A percentile compares a stretch with the other conserved stretches of the same genome.
Conservation (phyloP, 75 land plant species). For the Selaginella moellendorffii region DNA sequence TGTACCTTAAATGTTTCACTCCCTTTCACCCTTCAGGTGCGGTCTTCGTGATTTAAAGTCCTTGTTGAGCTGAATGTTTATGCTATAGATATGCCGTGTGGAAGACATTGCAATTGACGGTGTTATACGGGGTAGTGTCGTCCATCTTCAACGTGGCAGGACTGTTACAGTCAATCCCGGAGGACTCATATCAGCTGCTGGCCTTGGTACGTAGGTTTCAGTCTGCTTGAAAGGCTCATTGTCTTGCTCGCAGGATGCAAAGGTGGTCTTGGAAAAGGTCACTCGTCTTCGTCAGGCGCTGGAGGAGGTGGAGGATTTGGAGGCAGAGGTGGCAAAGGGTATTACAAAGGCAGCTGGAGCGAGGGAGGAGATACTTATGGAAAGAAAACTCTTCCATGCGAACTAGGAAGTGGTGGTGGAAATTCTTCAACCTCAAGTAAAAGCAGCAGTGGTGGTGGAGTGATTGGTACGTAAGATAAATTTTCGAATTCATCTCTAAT, state of each 20-base stretch:
- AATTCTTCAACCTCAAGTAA: constrained; percentile 29
- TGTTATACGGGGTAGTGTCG: constrained; percentile 59
- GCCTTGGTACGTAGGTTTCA: constrained; percentile 57
- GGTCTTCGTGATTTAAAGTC: neutral
- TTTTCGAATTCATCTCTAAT: neutral
- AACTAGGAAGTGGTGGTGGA: constrained; percentile 97
- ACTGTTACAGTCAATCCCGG: constrained; percentile 46
- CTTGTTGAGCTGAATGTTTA: neutral
- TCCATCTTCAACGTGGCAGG: constrained; percentile 82
- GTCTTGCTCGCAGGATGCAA: constrained; percentile 90
- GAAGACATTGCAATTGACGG: constrained; percentile 84
- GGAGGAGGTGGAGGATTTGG: constrained; percentile 97
- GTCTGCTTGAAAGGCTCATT: too few relatives aligned
- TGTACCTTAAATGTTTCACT: constrained; percentile 89
- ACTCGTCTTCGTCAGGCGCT: constrained; percentile 31
- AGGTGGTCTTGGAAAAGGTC: constrained; percentile 77
- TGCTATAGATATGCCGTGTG: constrained; percentile 77
- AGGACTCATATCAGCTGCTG: constrained; percentile 66
- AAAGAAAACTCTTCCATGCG: constrained; percentile 65
- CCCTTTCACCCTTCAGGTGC: constrained; percentile 92
- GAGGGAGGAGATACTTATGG: constrained; percentile 81
- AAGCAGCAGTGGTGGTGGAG: constrained; percentile 79
- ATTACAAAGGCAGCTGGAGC: constrained; percentile 29
- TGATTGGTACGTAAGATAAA: constrained; percentile 46
- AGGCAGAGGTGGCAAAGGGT: constrained; percentile 76